Conservation (phyloP, 1,284 basidiomycete genomes). For the Leccinum angustisporum region DNA sequence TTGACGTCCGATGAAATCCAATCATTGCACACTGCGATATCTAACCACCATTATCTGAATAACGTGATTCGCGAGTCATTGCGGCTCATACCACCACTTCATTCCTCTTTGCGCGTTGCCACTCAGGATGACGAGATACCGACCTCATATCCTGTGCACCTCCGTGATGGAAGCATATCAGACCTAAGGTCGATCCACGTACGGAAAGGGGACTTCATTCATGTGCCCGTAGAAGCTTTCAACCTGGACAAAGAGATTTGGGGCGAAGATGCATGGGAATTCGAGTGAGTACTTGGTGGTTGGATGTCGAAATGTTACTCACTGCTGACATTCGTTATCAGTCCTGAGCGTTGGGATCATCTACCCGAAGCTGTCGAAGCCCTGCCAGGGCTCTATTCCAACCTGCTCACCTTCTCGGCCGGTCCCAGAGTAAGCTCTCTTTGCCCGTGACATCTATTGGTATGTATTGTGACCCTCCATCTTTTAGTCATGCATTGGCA, state of each 20-base stretch:
- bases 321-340: constrained; percentile 29
- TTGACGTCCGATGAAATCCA: constrained; percentile 59
- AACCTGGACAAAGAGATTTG: constrained; percentile 73
- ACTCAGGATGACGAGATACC: constrained; percentile 75
- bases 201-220: constrained; percentile 67
- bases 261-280: constrained; percentile 75
- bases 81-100: constrained; percentile 76
- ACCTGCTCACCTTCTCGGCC: constrained; percentile 72
- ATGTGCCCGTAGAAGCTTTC: constrained; percentile 75
- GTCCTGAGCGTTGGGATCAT: constrained; percentile 77
- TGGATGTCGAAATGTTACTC: neutral
- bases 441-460: neutral
- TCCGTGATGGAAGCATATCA: constrained; percentile 48
- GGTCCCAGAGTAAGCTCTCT: constrained; percentile 64
- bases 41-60: constrained; percentile 70
- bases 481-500: constrained; percentile 71
- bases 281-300: constrained; percentile 51
- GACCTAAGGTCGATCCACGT: constrained; percentile 49
- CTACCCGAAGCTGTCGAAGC: constrained; percentile 60
- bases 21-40: constrained; percentile 55
- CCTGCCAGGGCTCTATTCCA: constrained; percentile 69
- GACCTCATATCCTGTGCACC: constrained; percentile 60
- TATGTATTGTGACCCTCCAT: neutral
- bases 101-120: constrained; percentile 75
- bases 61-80: constrained; percentile 76